Conservation (phyloP, 768 basidiomycete species). For the Candolleomyces aberdarensis region DNA sequence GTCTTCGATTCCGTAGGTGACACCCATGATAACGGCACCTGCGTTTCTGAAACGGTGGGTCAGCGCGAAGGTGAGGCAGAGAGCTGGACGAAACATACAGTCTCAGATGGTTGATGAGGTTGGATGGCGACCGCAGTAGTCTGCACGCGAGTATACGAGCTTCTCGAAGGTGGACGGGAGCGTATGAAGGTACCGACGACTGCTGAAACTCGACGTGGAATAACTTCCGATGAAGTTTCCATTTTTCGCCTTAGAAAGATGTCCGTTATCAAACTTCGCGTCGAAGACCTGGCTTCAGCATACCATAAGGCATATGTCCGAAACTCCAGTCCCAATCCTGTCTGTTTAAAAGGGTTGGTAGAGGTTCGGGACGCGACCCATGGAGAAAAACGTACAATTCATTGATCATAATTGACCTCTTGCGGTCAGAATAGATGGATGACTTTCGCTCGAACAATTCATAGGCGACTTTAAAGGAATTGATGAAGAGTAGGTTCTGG, state of each 20-base stretch:
- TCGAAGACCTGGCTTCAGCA: not conserved
- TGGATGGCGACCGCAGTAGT: slow-evolving; percentile 39
- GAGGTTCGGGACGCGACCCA: not conserved
- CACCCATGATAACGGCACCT: slow-evolving; percentile 51
- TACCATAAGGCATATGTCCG: slow-evolving; percentile 49
- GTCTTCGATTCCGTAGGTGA: slow-evolving; percentile 49
- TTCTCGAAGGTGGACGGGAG: slow-evolving; percentile 44
- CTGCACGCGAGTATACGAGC: slow-evolving; percentile 43
- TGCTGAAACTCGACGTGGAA: slow-evolving; percentile 52
- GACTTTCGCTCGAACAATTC: slow-evolving; percentile 59
- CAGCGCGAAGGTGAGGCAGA: not conserved
- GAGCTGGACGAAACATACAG: slow-evolving; percentile 33
- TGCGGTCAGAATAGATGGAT: slow-evolving; percentile 54
- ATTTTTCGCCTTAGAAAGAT: slow-evolving; percentile 39
- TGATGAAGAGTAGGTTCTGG: slow-evolving; percentile 36
- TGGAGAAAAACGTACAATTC: slow-evolving; percentile 35
- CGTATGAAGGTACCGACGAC: slow-evolving; percentile 35
- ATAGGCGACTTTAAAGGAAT: slow-evolving; percentile 40
- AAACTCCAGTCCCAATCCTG: slow-evolving; percentile 49
- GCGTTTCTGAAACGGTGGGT: slow-evolving; percentile 34
- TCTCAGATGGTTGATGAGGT: slow-evolving; percentile 46
- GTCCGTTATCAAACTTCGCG: not conserved
- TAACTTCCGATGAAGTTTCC: slow-evolving; percentile 50
- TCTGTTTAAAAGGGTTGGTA: slow-evolving; percentile 13
- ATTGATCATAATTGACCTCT: slow-evolving; percentile 45